phyloP scores from a whole-genome alignment of 495 filamentous ascomycete species.

The Pseudoneurospora amorphoporcata region DNA sequence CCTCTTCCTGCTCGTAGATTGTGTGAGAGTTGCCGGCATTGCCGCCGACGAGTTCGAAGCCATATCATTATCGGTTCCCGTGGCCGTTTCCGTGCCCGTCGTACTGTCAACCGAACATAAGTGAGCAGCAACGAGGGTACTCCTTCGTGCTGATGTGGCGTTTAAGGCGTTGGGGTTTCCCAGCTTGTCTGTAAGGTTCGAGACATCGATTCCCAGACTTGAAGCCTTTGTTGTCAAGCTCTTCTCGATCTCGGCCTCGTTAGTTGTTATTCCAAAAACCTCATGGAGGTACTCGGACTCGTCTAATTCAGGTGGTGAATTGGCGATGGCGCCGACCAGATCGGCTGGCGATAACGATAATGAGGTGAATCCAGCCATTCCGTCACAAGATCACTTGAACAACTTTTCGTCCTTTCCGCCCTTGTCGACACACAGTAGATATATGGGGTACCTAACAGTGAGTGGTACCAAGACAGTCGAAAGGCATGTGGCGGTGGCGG shows the following conservation, averaged over 20 bases:
- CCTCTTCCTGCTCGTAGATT: constrained; percentile 20
- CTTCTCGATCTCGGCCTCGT: constrained; percentile 31
- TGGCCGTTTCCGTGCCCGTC: neutral
- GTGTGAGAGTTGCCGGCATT: constrained; percentile 13
- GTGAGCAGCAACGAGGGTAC: neutral
- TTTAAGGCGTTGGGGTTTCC: neutral
- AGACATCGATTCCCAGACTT: constrained; percentile 31
- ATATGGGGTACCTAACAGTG: neutral
- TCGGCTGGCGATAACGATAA: constrained; percentile 6
- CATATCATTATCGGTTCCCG: neutral
- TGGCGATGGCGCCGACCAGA: neutral
- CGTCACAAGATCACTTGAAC: neutral
- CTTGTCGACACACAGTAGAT: neutral
- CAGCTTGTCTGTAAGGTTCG: neutral
- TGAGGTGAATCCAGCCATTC: neutral
- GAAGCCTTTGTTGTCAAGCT: constrained; percentile 28
- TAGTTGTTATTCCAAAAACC: constrained; percentile 24
- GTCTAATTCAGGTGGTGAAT: constrained; percentile 25
- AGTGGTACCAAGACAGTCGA: neutral
- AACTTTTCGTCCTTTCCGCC: neutral
- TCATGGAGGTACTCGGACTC: constrained; percentile 32
- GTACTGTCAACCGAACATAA: neutral
- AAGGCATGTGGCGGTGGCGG: neutral
- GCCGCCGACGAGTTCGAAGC: constrained; percentile 7
- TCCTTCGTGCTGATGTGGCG: neutral